Evolutionary conservation across 2,329 filamentous ascomycete species (phyloP).

Genomic region (Cladorrhinum sp.): DNA sequence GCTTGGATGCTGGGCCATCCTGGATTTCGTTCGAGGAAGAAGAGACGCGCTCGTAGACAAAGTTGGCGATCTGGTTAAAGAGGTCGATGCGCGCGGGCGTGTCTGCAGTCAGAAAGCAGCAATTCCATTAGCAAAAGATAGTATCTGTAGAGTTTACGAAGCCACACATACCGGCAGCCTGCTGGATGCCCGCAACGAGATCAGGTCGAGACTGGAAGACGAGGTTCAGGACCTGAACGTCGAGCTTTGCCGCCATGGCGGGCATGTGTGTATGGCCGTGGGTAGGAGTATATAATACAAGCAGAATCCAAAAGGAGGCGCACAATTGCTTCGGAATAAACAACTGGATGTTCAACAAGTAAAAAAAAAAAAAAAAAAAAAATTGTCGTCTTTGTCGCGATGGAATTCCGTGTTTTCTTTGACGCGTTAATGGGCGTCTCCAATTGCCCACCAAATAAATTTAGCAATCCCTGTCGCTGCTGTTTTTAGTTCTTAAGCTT

Average conservation of each 20-base stretch:
- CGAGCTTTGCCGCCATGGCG: conserved; percentile 37
- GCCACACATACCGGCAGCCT: conserved; percentile 47
- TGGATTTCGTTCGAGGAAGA: conserved; percentile 24
- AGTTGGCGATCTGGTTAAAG: conserved; percentile 56
- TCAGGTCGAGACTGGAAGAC: conserved; percentile 57
- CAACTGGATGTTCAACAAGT: neutral
- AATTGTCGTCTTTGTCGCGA: neutral
- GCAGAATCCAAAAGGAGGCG: neutral
- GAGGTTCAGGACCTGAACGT: conserved; percentile 47
- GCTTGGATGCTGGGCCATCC: conserved; percentile 45
- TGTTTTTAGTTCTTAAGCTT: neutral
- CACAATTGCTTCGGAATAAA: neutral
- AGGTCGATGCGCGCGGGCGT: conserved; percentile 48
- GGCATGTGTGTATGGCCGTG: neutral
- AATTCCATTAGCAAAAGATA: neutral
- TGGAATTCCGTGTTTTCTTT: neutral
- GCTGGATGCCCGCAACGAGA: conserved; percentile 51
- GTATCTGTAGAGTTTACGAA: neutral
- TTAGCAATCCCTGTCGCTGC: neutral
- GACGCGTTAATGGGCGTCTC: neutral
- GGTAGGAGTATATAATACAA: neutral
- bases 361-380: neutral
- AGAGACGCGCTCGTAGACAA: conserved; percentile 46
- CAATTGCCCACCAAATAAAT: neutral
- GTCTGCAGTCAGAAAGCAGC: conserved; percentile 37